phyloP scores from a whole-genome alignment of 306 rosid species.

The Cucurbita maxima region DNA sequence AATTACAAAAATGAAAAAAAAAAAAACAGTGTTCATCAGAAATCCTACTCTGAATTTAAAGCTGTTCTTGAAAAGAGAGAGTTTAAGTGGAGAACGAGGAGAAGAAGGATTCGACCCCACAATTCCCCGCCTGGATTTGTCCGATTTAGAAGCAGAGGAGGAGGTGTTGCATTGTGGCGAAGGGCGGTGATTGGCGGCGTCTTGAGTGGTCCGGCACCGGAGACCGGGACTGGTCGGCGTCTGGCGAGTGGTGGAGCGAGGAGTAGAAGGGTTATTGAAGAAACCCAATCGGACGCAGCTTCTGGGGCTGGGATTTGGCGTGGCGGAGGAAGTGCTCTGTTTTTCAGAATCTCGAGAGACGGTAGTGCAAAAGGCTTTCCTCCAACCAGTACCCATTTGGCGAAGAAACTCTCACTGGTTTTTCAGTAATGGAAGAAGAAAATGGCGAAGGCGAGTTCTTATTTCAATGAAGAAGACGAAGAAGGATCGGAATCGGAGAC shows the following conservation, averaged over 20 bases:
- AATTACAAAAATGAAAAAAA: no score
- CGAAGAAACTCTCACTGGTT: not conserved
- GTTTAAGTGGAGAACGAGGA: conserved; percentile 79
- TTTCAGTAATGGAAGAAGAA: not conserved
- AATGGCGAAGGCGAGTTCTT: not conserved
- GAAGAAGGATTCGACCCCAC: conserved; percentile 57
- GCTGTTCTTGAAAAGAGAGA: conserved; percentile 86
- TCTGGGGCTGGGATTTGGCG: conserved; percentile 53
- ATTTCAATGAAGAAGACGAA: no score
- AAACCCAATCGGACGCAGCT: conserved; percentile 56
- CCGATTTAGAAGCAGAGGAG: conserved; percentile 14
- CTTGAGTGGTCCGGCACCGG: conserved; percentile 42
- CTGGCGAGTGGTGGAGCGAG: conserved; percentile 17
- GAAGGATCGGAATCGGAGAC: no score
- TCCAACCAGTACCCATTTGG: conserved; percentile 85
- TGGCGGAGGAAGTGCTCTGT: conserved; percentile 6
- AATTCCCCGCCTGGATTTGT: conserved; percentile 26
- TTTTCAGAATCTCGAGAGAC: conserved; percentile 44
- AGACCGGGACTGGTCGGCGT: conserved; percentile 20
- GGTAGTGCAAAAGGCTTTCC: conserved; percentile 80
- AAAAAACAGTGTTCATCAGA: not conserved
- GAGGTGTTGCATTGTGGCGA: conserved; percentile 12
- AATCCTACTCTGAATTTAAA: conserved; percentile 72
- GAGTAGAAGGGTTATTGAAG: conserved; percentile 64
- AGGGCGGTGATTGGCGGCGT: not conserved